phyloP scores from a whole-genome alignment of 106 monocot species.

The Dioscorea dumetorum region DNA sequence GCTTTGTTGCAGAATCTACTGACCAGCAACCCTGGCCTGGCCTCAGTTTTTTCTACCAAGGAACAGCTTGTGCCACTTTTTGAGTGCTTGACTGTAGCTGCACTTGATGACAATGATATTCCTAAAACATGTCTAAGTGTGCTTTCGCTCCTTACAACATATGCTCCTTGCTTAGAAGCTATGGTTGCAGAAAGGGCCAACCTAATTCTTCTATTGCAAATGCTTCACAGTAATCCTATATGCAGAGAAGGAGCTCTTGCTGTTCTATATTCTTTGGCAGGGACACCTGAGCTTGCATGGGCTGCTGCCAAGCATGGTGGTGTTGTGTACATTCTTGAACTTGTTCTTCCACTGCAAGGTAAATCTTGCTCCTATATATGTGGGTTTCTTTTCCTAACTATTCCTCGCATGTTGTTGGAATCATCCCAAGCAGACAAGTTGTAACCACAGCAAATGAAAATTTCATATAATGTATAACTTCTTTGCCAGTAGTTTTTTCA shows the following conservation, averaged over 20 bases:
- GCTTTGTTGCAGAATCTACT: slow-evolving; percentile 64
- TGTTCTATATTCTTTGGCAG: slow-evolving; percentile 90
- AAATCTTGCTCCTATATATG: neutral
- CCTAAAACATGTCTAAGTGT: slow-evolving; percentile 73
- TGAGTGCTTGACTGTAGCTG: slow-evolving; percentile 53
- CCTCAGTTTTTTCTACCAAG: slow-evolving; percentile 73
- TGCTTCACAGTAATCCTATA: slow-evolving; percentile 66
- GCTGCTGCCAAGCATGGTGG: slow-evolving; percentile 98
- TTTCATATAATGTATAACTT: too few relatives aligned
- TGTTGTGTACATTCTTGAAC: slow-evolving; percentile 95
- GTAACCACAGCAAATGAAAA: too few relatives aligned
- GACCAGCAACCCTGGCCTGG: slow-evolving; percentile 74
- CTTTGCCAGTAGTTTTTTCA: too few relatives aligned
- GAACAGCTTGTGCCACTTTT: slow-evolving; percentile 86
- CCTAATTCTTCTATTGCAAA: slow-evolving; percentile 77
- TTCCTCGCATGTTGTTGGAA: too few relatives aligned
- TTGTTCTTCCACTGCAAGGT: slow-evolving; percentile 91
- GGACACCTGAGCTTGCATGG: slow-evolving; percentile 95
- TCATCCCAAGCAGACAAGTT: too few relatives aligned
- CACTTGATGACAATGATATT: slow-evolving; percentile 54
- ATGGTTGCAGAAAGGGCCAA: slow-evolving; percentile 93
- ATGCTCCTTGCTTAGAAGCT: slow-evolving; percentile 95
- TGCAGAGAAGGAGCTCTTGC: slow-evolving; percentile 91
- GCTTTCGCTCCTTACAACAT: slow-evolving; percentile 71
- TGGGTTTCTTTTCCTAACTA: neutral